Conservation (phyloP, 371 early-diverging fungal genomes). For the Rhizomucor pusillus region DNA sequence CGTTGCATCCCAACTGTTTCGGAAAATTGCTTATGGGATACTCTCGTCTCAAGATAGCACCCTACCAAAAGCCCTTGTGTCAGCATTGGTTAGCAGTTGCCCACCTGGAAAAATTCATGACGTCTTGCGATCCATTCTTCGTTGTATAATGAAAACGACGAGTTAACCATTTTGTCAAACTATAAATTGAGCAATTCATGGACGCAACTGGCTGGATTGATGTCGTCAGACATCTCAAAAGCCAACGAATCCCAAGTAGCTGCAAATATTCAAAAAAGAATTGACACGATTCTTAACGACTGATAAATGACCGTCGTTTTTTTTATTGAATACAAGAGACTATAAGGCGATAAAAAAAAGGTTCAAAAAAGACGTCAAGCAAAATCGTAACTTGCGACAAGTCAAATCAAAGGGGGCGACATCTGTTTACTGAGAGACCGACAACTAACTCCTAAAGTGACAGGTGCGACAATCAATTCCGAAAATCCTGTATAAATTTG, state of each 20-base stretch:
- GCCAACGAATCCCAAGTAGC: slow-evolving; percentile 9
- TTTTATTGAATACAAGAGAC: too few relatives aligned
- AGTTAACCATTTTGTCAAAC: slow-evolving; percentile 10
- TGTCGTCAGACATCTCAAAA: slow-evolving; percentile 14
- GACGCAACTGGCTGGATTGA: slow-evolving; percentile 11
- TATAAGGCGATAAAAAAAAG: too few relatives aligned
- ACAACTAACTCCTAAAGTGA: too few relatives aligned
- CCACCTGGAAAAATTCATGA: slow-evolving; percentile 9
- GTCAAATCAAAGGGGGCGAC: too few relatives aligned
- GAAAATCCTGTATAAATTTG: too few relatives aligned
- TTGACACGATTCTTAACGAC: neutral
- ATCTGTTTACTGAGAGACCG: too few relatives aligned
- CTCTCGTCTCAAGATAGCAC: slow-evolving; percentile 10
- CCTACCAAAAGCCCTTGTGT: slow-evolving; percentile 11
- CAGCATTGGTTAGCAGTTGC: slow-evolving; percentile 7
- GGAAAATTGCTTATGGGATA: slow-evolving; percentile 10
- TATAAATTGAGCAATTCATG: slow-evolving; percentile 7
- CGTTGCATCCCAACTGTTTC: slow-evolving; percentile 13
- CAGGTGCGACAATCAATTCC: too few relatives aligned
- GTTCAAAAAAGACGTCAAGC: too few relatives aligned
- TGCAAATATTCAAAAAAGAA: slow-evolving; percentile 11
- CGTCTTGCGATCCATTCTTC: slow-evolving; percentile 4
- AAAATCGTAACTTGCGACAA: too few relatives aligned
- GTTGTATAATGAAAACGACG: slow-evolving; percentile 2
- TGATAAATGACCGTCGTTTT: too few relatives aligned